phyloP scores from a whole-genome alignment of 805 yeast genomes.

The Saturnispora galanensis region DNA sequence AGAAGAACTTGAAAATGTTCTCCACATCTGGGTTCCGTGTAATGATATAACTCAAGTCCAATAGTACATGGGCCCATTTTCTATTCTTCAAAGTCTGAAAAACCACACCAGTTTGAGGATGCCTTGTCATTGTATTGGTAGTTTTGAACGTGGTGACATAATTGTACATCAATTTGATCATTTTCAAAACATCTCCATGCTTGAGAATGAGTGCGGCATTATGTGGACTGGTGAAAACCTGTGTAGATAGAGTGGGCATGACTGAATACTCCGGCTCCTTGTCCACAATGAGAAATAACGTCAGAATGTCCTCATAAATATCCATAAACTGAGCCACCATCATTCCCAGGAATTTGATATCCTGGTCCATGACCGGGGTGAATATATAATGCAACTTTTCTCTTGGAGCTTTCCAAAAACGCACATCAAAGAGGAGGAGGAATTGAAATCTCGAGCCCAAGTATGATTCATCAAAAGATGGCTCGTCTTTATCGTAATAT shows the following conservation, averaged over 20 bases:
- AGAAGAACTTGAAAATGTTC: conserved; percentile 18
- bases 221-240: conserved; percentile 83
- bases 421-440: conserved; percentile 53
- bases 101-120: conserved; percentile 30
- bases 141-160: conserved; percentile 47
- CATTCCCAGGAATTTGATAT: conserved; percentile 43
- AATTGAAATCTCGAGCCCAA: conserved; percentile 49
- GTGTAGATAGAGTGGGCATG: conserved; percentile 66
- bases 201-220: conserved; percentile 53
- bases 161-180: conserved; percentile 53
- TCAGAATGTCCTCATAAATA: conserved; percentile 65
- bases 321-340: conserved; percentile 76
- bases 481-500: conserved; percentile 27
- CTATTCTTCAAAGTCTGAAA: conserved; percentile 48
- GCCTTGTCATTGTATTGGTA: conserved; percentile 19
- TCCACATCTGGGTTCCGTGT: conserved; percentile 54
- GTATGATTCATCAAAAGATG: conserved; percentile 10
- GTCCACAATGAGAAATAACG: conserved; percentile 61
- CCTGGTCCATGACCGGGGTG: conserved; percentile 54
- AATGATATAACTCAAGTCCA: conserved; percentile 69
- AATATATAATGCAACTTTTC: conserved; percentile 51
- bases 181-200: conserved; percentile 55
- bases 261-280: conserved; percentile 82
- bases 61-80: conserved; percentile 67
- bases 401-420: conserved; percentile 62